A percentile compares a stretch with the other conserved stretches of the same genome.
These are phyloP conservation scores for Leccinum uliginosum DNA, from an alignment of 768 basidiomycete species.

Conservation along the genomic window DNA sequence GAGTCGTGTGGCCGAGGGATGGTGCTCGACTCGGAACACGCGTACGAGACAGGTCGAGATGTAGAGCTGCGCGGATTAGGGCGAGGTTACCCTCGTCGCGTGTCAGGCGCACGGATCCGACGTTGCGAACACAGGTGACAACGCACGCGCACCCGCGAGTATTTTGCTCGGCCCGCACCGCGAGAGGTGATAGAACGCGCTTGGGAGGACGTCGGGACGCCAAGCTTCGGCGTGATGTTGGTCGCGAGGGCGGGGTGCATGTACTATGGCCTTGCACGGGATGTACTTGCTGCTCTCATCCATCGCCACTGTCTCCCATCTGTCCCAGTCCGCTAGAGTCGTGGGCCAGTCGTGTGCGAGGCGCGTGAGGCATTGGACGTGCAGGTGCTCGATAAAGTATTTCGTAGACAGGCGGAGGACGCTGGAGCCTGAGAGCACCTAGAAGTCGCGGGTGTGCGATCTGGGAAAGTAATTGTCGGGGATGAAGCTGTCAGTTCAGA, in stretches of 20 bases:
- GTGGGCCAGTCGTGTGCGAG: conserved; percentile 69
- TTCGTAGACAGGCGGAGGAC: conserved; percentile 72
- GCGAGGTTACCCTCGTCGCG: no score
- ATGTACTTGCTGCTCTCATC: conserved; percentile 48
- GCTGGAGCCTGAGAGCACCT: conserved; percentile 51
- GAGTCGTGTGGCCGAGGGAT: conserved; percentile 48
- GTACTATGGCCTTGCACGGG: conserved; percentile 53
- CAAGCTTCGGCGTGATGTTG: conserved; percentile 63
- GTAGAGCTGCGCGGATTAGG: conserved; percentile 56
- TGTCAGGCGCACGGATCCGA: conserved; percentile 16
- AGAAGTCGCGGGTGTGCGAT: conserved; percentile 50
- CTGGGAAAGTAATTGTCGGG: conserved; percentile 50
- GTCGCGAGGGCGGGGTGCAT: conserved; percentile 70
- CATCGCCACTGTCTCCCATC: conserved; percentile 53
- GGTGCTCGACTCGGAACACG: conserved; percentile 48
- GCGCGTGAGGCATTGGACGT: conserved; percentile 55
- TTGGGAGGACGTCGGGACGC: conserved; percentile 53
- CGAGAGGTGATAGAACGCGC: conserved; percentile 71
- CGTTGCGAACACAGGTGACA: conserved; percentile 28
- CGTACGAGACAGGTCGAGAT: conserved; percentile 55
- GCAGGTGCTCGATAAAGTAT: conserved; percentile 69
- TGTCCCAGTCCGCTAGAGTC: conserved; percentile 66
- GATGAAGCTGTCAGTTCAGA: not conserved
- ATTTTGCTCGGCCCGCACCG: conserved; percentile 72
- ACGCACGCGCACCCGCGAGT: conserved; percentile 43